Evolutionary conservation across 2,329 filamentous ascomycete species (phyloP).

Genomic region (Achaetomium macrosporum): DNA sequence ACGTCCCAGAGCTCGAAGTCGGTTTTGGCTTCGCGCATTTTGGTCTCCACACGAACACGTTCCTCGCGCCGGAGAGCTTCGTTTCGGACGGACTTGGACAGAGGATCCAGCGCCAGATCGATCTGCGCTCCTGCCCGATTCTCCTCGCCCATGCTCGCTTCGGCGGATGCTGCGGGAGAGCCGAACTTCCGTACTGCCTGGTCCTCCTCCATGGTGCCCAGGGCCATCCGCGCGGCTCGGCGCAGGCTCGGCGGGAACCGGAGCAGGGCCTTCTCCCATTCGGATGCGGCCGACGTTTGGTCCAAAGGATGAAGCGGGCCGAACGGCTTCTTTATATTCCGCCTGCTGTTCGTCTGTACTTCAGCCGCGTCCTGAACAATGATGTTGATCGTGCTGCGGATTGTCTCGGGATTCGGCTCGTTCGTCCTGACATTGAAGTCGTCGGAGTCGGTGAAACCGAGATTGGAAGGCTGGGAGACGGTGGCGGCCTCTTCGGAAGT

Average conservation of each 20-base stretch:
- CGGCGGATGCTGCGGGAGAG: neutral
- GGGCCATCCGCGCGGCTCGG: conserved; percentile 33
- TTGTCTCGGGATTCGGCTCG: conserved; percentile 1
- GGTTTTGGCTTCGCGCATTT: conserved; percentile 50
- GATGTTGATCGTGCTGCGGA: conserved; percentile 20
- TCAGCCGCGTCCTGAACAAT: conserved; percentile 28
- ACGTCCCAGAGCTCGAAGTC: conserved; percentile 63
- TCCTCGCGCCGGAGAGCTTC: conserved; percentile 41
- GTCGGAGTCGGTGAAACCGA: neutral
- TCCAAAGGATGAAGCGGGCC: conserved; percentile 17
- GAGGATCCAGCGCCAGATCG: conserved; percentile 19
- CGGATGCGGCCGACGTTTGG: conserved; percentile 23
- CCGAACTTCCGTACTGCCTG: neutral
- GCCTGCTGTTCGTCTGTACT: conserved; percentile 5
- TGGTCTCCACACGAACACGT: conserved; percentile 44
- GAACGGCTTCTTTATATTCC: conserved; percentile 14
- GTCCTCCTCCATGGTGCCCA: conserved; percentile 31
- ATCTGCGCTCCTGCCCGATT: neutral
- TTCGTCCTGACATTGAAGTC: neutral
- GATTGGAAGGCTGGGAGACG: neutral
- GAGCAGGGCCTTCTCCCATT: conserved; percentile 33
- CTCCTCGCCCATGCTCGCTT: conserved; percentile 26
- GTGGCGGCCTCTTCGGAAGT: neutral
- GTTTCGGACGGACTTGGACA: conserved; percentile 32
- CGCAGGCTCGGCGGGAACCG: conserved; percentile 38